These are phyloP conservation scores for Cylindrodendrum hubeiense DNA, from an alignment of 2,329 filamentous ascomycete species.

Conservation along the genomic window DNA sequence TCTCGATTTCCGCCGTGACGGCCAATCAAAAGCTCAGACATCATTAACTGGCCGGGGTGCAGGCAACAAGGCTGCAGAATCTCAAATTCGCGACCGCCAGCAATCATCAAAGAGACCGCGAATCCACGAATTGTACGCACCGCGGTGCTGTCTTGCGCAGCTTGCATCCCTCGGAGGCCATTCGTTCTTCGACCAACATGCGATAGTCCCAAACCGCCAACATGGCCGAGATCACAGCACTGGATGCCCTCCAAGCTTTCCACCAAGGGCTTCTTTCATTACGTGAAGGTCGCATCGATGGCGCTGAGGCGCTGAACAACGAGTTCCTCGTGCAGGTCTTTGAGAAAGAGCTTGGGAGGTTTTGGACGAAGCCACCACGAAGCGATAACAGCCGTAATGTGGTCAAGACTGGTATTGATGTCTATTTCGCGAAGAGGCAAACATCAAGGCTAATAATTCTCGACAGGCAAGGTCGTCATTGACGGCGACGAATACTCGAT, in stretches of 20 bases:
- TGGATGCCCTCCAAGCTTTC: constrained; percentile 85
- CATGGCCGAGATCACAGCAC: constrained; percentile 81
- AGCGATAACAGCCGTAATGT: constrained; percentile 80
- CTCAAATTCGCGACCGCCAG: constrained; percentile 45
- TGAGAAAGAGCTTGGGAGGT: constrained; percentile 78
- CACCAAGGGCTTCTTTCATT: constrained; percentile 87
- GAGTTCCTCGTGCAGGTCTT: constrained; percentile 78
- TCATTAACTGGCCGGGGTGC: constrained; percentile 36
- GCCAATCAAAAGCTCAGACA: constrained; percentile 43
- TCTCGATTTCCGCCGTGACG: constrained; percentile 30
- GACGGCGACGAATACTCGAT: constrained; percentile 81
- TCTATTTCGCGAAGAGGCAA: constrained; percentile 4
- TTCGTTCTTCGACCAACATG: constrained; percentile 52
- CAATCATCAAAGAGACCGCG: constrained; percentile 39
- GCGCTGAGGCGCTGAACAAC: constrained; percentile 76
- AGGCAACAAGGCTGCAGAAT: constrained; percentile 50
- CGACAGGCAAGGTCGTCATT: constrained; percentile 80
- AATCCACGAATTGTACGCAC: constrained; percentile 37
- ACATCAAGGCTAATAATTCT: constrained; percentile 29
- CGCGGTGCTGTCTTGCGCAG: constrained; percentile 40
- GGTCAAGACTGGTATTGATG: constrained; percentile 72
- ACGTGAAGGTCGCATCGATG: constrained; percentile 73
- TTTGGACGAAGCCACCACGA: constrained; percentile 79
- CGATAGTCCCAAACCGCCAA: constrained; percentile 58
- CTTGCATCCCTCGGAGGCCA: constrained; percentile 34